These are phyloP conservation scores for Magnolia kwangsiensis DNA, from an alignment of 164 flowering plant genomes.

Conservation along the genomic window DNA sequence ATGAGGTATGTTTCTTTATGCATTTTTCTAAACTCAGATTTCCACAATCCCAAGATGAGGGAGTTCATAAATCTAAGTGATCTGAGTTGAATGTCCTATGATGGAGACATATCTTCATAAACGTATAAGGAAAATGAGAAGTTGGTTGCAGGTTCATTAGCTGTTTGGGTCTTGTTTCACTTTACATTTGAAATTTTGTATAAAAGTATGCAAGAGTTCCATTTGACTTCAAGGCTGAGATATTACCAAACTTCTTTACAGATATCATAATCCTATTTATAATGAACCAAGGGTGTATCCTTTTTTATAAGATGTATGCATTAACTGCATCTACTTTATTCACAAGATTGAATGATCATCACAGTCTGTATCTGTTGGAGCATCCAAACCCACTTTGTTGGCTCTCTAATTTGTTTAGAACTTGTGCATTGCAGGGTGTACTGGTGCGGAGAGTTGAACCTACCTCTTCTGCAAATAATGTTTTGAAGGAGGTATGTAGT, in stretches of 20 bases:
- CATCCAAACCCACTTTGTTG: constrained; percentile 1
- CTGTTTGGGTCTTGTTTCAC: not conserved
- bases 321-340: not conserved
- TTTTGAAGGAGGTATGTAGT: constrained; percentile 74
- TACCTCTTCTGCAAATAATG: constrained; percentile 74
- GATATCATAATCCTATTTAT: not conserved
- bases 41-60: not conserved
- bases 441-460: constrained; percentile 89
- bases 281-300: not conserved
- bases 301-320: not conserved
- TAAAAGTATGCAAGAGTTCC: constrained; percentile 3
- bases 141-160: not conserved
- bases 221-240: not conserved
- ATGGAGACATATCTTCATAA: not conserved
- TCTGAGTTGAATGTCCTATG: not conserved
- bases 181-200: not conserved
- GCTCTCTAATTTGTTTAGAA: not conserved
- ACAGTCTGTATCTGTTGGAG: constrained; percentile 5
- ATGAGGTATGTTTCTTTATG: constrained; percentile 55
- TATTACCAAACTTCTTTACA: not conserved
- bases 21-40: not conserved
- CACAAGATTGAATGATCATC: not conserved
- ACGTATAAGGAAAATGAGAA: too few relatives aligned
- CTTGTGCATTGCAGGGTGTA: constrained; percentile 60
- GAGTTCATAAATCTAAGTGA: not conserved